phyloP scores from a whole-genome alignment of 1,139 yeast genomes.

The Debaryomyces udenii region DNA sequence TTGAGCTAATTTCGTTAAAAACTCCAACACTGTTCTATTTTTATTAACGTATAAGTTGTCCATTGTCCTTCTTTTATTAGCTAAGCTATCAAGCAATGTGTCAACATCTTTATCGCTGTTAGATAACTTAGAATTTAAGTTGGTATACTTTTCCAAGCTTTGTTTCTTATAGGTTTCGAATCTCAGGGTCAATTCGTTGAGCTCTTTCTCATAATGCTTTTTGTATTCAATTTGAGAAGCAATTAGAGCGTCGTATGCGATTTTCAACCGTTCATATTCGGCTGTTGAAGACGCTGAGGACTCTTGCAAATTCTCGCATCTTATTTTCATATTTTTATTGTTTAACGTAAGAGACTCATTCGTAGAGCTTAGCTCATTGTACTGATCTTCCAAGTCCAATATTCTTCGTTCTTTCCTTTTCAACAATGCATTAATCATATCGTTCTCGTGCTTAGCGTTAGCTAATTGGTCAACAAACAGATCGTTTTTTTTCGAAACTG shows the following conservation, averaged over 20 bases:
- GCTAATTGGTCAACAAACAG: slow-evolving; percentile 67
- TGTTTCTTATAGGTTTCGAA: slow-evolving; percentile 44
- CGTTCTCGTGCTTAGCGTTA: slow-evolving; percentile 71
- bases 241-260: slow-evolving; percentile 63
- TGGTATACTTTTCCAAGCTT: slow-evolving; percentile 32
- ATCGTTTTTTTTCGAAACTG: slow-evolving; percentile 55
- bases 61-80: slow-evolving; percentile 45
- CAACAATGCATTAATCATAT: slow-evolving; percentile 62
- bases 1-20: slow-evolving; percentile 46
- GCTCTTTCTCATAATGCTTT: slow-evolving; percentile 47
- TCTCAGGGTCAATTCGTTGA: slow-evolving; percentile 26
- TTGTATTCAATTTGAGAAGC: slow-evolving; percentile 61
- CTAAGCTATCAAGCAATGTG: slow-evolving; percentile 44
- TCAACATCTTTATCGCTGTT: slow-evolving; percentile 50
- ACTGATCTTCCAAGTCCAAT: slow-evolving; percentile 60
- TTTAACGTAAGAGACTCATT: slow-evolving; percentile 51
- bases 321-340: slow-evolving; percentile 50
- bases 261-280: slow-evolving; percentile 60
- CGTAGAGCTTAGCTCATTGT: slow-evolving; percentile 46
- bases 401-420: slow-evolving; percentile 68
- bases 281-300: slow-evolving; percentile 50
- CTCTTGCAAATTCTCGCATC: slow-evolving; percentile 52
- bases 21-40: slow-evolving; percentile 48
- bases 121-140: slow-evolving; percentile 31
- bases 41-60: slow-evolving; percentile 50